Evolutionary conservation across 345 rosid species (phyloP).

Genomic region (Gossypioides kirkii): DNA sequence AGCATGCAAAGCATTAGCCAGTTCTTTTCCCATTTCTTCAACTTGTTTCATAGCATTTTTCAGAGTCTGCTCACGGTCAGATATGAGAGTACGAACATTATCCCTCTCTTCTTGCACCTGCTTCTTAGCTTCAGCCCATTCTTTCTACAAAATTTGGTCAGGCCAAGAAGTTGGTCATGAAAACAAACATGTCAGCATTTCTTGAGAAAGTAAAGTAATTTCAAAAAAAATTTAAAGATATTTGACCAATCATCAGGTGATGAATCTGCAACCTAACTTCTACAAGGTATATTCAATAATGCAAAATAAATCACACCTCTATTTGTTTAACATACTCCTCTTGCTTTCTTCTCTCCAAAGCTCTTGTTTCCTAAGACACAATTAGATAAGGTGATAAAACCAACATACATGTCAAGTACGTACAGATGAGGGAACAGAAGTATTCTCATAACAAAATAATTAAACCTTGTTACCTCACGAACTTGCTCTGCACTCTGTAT

Average conservation of each 20-base stretch:
- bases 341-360: constrained; percentile 71
- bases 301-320: constrained; percentile 46
- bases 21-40: constrained; percentile 75
- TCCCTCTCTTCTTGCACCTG: constrained; percentile 82
- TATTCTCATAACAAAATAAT: not conserved
- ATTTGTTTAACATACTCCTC: constrained; percentile 64
- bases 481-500: constrained; percentile 82
- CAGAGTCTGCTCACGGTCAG: constrained; percentile 64
- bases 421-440: not conserved
- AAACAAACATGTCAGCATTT: not conserved
- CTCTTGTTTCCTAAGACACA: constrained; percentile 62
- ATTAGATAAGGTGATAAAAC: not conserved
- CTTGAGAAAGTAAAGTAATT: not conserved
- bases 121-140: constrained; percentile 92
- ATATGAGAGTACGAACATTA: constrained; percentile 51
- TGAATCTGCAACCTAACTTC: not conserved
- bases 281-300: not conserved
- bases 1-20: constrained; percentile 67
- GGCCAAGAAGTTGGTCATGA: not conserved
- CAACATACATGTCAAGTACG: not conserved
- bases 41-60: constrained; percentile 77
- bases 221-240: not conserved
- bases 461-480: constrained; percentile 55
- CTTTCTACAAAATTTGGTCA: constrained; percentile 45
- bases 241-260: not conserved